phyloP scores from a whole-genome alignment of 148 eudicot genomes.

The Polygonum maritimum region DNA sequence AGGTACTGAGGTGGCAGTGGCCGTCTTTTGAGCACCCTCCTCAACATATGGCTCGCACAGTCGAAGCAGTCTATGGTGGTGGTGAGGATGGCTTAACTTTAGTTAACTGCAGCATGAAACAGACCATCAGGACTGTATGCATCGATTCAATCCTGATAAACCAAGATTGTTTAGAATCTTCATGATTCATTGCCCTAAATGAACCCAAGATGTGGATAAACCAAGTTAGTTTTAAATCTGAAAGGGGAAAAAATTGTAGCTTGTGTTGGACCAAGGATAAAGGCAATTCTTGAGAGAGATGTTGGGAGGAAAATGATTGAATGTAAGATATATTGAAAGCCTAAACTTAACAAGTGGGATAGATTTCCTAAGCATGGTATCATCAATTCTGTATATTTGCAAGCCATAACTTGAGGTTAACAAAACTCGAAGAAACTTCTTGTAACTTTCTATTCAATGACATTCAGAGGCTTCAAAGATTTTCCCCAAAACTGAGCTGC shows the following conservation, averaged over 20 bases:
- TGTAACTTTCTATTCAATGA: neutral
- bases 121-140: neutral
- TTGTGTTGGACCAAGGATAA: too few species aligned
- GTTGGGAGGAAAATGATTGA: too few species aligned
- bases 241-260: too few species aligned
- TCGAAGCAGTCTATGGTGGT: slow-evolving; percentile 12
- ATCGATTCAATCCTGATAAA: neutral
- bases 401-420: neutral
- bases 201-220: too few species aligned
- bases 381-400: neutral
- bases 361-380: neutral
- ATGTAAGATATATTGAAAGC: too few species aligned
- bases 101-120: neutral
- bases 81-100: slow-evolving; percentile 5
- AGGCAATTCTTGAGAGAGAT: too few species aligned
- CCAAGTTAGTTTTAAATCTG: too few species aligned
- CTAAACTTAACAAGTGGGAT: too few species aligned
- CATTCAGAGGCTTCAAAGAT: neutral
- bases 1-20: slow-evolving; percentile 2
- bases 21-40: neutral
- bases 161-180: too few species aligned
- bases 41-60: slow-evolving; percentile 2
- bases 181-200: too few species aligned
- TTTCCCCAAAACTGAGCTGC: neutral
- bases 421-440: neutral